A percentile compares a stretch with the other conserved stretches of the same genome.
Conservation (phyloP, 2,329 filamentous ascomycete species). For the Sordariomycetes sp. region DNA sequence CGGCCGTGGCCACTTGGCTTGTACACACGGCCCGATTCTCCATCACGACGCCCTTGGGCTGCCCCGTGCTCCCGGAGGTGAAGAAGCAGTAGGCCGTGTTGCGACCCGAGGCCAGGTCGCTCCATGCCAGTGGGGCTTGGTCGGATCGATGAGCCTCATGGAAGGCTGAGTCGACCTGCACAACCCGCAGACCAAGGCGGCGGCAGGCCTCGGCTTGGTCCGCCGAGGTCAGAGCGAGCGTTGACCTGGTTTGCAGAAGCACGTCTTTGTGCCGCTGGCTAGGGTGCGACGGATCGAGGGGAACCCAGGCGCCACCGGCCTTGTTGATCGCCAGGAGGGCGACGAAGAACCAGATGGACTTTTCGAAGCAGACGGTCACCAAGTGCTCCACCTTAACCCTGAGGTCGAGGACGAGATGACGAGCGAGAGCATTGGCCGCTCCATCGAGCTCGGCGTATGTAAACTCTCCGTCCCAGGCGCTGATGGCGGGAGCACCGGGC, state of each 20-base stretch:
- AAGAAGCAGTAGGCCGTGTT: conserved; percentile 20
- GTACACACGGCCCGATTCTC: conserved; percentile 1
- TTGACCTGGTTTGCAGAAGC: no score
- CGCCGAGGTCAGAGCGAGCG: conserved; percentile 8
- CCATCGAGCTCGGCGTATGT: conserved; percentile 2
- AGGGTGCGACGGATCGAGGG: conserved; percentile 7
- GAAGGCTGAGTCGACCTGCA: background rate
- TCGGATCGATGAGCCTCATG: no score
- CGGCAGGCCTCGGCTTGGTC: conserved; percentile 12
- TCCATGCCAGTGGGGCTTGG: no score
- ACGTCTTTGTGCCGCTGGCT: background rate
- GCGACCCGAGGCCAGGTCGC: no score
- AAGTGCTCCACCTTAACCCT: background rate
- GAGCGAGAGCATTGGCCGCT: background rate
- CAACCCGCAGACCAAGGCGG: conserved; percentile 3
- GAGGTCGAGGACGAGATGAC: background rate
- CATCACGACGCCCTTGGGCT: conserved; percentile 25
- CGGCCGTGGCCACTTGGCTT: background rate
- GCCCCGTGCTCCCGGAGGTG: conserved; percentile 41
- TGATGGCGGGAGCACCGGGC: background rate
- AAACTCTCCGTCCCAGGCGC: conserved; percentile 2
- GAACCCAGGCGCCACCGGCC: conserved; percentile 6
- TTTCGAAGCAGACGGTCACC: conserved; percentile 8
- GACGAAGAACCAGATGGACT: conserved; percentile 6
- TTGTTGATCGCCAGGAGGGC: conserved; percentile 7